These are phyloP conservation scores for Rhododendron vialii DNA, from an alignment of 148 eudicot species.

Conservation along the genomic window DNA sequence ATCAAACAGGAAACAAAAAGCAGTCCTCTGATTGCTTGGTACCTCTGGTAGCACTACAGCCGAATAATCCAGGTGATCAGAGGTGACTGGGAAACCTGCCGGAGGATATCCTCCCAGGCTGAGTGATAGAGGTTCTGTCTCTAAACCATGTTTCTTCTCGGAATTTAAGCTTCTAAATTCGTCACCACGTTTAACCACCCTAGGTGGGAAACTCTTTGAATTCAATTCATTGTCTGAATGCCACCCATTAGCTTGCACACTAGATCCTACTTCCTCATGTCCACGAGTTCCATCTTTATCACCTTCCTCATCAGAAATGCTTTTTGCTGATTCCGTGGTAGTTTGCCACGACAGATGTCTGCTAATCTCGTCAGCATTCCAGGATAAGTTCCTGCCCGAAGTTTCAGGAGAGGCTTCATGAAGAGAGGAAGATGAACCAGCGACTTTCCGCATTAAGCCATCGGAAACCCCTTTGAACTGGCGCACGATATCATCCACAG, in stretches of 20 bases:
- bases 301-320: slow-evolving; percentile 72
- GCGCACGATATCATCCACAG: slow-evolving; percentile 92
- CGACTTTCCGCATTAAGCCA: slow-evolving; percentile 73
- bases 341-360: slow-evolving; percentile 40
- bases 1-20: neutral
- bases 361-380: slow-evolving; percentile 42
- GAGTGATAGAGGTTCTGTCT: slow-evolving; percentile 24
- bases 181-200: slow-evolving; percentile 35
- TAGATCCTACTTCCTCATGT: slow-evolving; percentile 34
- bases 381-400: slow-evolving; percentile 47
- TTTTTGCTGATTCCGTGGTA: slow-evolving; percentile 47
- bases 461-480: slow-evolving; percentile 97
- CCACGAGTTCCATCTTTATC: slow-evolving; percentile 43
- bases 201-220: slow-evolving; percentile 56
- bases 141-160: slow-evolving; percentile 29
- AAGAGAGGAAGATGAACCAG: slow-evolving; percentile 50
- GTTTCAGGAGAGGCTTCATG: slow-evolving; percentile 32
- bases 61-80: slow-evolving; percentile 52
- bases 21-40: slow-evolving; percentile 13
- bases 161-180: slow-evolving; percentile 28
- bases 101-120: slow-evolving; percentile 22
- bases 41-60: slow-evolving; percentile 92
- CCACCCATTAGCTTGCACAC: slow-evolving; percentile 50
- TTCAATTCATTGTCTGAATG: slow-evolving; percentile 77
- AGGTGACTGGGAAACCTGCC: slow-evolving; percentile 31